Percentiles rank a stretch among this genome's conserved stretches.
Evolutionary conservation across 2,329 filamentous ascomycete species (phyloP).

Genomic region (Epichloe elymi): DNA sequence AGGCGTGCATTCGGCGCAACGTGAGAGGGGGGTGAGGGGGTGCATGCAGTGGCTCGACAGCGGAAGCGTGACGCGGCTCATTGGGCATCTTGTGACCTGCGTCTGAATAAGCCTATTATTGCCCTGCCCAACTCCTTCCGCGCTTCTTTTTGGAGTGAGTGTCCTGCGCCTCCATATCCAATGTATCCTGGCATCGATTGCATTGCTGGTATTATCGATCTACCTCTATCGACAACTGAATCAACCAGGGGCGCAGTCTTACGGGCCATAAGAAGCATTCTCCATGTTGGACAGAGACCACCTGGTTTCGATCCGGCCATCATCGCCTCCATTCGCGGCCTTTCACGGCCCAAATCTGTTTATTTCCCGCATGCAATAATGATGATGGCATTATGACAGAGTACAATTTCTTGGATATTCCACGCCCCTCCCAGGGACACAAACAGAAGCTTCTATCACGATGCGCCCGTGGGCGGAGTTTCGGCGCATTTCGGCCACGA

Average conservation of each 20-base stretch:
- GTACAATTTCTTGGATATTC: background rate
- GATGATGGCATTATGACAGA: constrained; percentile 1
- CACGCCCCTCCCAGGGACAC: background rate
- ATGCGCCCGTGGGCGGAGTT: constrained; percentile 4
- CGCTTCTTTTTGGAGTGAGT: too few species aligned
- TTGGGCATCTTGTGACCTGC: constrained; percentile 4
- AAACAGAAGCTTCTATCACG: background rate
- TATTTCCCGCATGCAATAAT: background rate
- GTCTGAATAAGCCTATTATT: constrained; percentile 2
- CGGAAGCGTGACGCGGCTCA: background rate
- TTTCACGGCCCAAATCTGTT: background rate
- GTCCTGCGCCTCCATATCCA: too few species aligned
- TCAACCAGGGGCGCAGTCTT: too few species aligned
- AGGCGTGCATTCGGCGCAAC: background rate
- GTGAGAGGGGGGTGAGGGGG: background rate
- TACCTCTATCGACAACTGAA: too few species aligned
- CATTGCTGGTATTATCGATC: too few species aligned
- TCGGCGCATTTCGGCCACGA: constrained; percentile 14
- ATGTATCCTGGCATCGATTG: too few species aligned
- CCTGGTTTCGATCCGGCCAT: background rate
- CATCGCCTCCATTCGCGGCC: background rate
- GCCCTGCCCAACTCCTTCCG: background rate
- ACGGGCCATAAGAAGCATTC: too few species aligned
- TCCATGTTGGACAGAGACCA: too few species aligned
- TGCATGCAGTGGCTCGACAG: background rate